Conservation (phyloP, 306 rosid genomes). For the Astragalus membranaceus region DNA sequence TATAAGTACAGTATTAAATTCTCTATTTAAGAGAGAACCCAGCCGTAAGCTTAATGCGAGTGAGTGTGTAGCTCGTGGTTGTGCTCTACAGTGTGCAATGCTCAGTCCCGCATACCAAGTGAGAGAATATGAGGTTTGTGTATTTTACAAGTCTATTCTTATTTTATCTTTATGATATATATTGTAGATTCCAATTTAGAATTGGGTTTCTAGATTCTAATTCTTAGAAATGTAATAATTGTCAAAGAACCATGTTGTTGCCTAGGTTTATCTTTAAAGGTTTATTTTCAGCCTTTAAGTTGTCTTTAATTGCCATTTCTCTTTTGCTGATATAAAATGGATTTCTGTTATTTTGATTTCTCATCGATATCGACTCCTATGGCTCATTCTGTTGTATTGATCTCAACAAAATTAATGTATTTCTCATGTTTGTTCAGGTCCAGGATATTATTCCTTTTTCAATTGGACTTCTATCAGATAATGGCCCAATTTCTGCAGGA, state of each 20-base stretch:
- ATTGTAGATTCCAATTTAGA: constrained; percentile 2
- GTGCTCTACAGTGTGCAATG: constrained; percentile 98
- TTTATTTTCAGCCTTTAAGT: constrained; percentile 5
- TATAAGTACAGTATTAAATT: constrained; percentile 48
- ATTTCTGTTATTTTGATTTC: background rate
- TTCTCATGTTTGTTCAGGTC: constrained; percentile 47
- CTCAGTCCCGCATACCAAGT: constrained; percentile 81
- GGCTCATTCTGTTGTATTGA: background rate
- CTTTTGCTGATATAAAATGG: background rate
- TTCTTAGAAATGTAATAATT: background rate
- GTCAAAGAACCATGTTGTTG: background rate
- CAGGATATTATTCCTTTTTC: constrained; percentile 72
- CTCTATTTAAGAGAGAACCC: constrained; percentile 69
- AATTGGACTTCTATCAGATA: constrained; percentile 50
- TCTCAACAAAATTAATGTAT: constrained; percentile 15
- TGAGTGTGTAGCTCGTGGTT: constrained; percentile 99
- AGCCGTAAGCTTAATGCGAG: constrained; percentile 87
- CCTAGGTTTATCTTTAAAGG: background rate
- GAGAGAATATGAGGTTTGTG: constrained; percentile 88
- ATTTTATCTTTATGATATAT: background rate
- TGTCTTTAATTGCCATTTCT: background rate
- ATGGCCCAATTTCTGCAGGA: constrained; percentile 43
- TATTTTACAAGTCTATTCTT: constrained; percentile 7
- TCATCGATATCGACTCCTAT: background rate
- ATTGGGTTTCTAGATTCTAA: constrained; percentile 5